Percentiles rank a stretch among this genome's conserved stretches.
phyloP scores from a whole-genome alignment of 2,329 filamentous ascomycete species.

The Exophiala spinifera region DNA sequence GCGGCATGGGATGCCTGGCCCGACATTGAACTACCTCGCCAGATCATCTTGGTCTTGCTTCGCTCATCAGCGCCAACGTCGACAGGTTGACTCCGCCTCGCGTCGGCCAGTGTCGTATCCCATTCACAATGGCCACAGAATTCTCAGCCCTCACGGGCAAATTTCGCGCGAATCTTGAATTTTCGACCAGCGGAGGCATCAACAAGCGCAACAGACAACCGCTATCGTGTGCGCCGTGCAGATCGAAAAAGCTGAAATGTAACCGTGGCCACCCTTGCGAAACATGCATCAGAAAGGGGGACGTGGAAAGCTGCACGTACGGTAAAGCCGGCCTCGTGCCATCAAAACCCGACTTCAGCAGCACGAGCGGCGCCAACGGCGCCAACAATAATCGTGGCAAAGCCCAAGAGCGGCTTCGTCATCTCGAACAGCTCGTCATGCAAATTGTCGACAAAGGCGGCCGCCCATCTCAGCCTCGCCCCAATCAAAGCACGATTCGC shows the following conservation, averaged over 20 bases:
- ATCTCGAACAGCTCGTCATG: slow-evolving; percentile 28
- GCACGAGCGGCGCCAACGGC: background rate
- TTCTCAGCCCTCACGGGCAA: slow-evolving; percentile 26
- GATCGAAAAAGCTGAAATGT: slow-evolving; percentile 44
- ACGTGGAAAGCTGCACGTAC: slow-evolving; percentile 78
- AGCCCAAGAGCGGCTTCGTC: slow-evolving; percentile 24
- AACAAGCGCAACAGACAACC: slow-evolving; percentile 89
- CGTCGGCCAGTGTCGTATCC: too few relatives aligned
- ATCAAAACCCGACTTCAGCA: slow-evolving; percentile 1
- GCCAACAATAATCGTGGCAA: slow-evolving; percentile 8
- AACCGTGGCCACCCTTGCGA: slow-evolving; percentile 40
- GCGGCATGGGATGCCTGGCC: too few relatives aligned
- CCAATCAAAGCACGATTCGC: too few relatives aligned
- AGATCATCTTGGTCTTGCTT: too few relatives aligned
- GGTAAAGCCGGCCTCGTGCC: slow-evolving; percentile 44
- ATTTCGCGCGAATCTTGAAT: slow-evolving; percentile 64
- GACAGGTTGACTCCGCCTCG: background rate
- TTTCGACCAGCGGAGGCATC: slow-evolving; percentile 44
- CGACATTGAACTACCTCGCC: too few relatives aligned
- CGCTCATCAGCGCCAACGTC: background rate
- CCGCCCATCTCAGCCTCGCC: background rate
- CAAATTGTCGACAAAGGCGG: slow-evolving; percentile 21
- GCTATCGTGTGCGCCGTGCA: slow-evolving; percentile 53
- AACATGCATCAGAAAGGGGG: slow-evolving; percentile 66
- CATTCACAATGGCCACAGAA: slow-evolving; percentile 11